Evolutionary conservation across 306 rosid genomes (phyloP).

Genomic region (Trifolium pratense): DNA sequence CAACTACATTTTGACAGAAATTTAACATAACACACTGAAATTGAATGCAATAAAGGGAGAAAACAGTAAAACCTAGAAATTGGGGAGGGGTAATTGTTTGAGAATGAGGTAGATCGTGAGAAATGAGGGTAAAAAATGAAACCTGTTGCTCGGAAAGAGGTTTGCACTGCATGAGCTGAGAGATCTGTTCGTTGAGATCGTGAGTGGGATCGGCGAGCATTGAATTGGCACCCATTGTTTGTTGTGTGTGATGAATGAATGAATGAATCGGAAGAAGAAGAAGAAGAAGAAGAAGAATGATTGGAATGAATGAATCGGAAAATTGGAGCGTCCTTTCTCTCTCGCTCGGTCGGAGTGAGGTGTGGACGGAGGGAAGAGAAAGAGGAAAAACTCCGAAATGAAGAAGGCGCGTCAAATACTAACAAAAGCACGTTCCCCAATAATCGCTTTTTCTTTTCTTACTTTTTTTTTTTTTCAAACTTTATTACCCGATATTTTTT

Average conservation of each 20-base stretch:
- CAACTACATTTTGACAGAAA: background rate
- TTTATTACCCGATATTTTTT: too few species aligned
- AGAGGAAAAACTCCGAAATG: conserved; percentile 10
- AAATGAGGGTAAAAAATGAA: conserved; percentile 6
- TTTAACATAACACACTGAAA: background rate
- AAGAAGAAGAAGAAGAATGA: too few species aligned
- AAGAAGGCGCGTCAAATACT: conserved; percentile 56
- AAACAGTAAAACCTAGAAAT: background rate
- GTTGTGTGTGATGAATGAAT: background rate
- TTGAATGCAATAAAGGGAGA: background rate
- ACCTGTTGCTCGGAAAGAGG: conserved; percentile 98
- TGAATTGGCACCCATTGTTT: conserved; percentile 74
- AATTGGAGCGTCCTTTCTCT: conserved; percentile 19
- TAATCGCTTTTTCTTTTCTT: conserved; percentile 23
- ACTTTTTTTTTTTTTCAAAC: background rate
- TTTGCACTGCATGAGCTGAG: conserved; percentile 99
- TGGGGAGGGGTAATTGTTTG: background rate
- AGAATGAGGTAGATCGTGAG: conserved; percentile 34
- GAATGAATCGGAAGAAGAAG: conserved; percentile 24
- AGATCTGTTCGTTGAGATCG: conserved; percentile 95
- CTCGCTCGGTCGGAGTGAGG: conserved; percentile 36
- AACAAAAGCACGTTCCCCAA: conserved; percentile 46
- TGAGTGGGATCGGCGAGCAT: conserved; percentile 57
- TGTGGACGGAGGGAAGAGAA: conserved; percentile 25
- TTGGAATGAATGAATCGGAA: conserved; percentile 28